Evolutionary conservation across 164 flowering plant genomes (phyloP), one percentile per base, ranked within the genome.

Genomic region (Protea cynaroides): DNA sequence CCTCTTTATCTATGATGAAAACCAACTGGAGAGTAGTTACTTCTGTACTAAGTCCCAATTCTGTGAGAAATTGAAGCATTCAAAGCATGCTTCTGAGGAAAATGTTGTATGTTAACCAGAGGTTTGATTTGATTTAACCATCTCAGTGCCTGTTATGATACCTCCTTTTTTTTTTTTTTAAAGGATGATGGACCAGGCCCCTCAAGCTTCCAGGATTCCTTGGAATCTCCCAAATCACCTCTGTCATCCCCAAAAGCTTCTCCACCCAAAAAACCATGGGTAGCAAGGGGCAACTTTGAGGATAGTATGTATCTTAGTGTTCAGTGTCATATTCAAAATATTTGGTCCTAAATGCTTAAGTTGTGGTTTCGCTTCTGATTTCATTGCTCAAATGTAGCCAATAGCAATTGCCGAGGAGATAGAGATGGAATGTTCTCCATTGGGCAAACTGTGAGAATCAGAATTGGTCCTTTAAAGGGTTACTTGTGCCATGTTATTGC

Each of bases 391-490:
- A 61, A 53, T 87, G 81, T 78, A 89, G 96, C 78, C 68, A 80
- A 74, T 8, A 49, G 67, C 34, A 40, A 47, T 56, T 59, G 44
- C 47, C 79, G 65, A 63, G 85, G 81, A 19, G 89, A 80, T 22
- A 78, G 70, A 46, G 88, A 79, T 62, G 83, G 78, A 22, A 65
- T 67, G 59, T 92, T 86, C 71, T 82, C 90, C 38, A 73, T 90
- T 71, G 99, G 99, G 38, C 99, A 95, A 72, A 77, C 87, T 7
- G 68, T 91, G 76, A 81, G 97, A 75, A 95, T 95, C 55, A 83
- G 87, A 58, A 78, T 88, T 43, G 99, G 97, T 59, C 94, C 96
- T 40, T 67, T 91, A 40, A 95, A 95, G 76, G 99, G 99, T 11
- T 83, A 86, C 67, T 84, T 85, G 54, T 92, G 99, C 64, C 88